phyloP scores from a whole-genome alignment of 805 yeast species.

The Kurtzmaniella cleridarum region DNA sequence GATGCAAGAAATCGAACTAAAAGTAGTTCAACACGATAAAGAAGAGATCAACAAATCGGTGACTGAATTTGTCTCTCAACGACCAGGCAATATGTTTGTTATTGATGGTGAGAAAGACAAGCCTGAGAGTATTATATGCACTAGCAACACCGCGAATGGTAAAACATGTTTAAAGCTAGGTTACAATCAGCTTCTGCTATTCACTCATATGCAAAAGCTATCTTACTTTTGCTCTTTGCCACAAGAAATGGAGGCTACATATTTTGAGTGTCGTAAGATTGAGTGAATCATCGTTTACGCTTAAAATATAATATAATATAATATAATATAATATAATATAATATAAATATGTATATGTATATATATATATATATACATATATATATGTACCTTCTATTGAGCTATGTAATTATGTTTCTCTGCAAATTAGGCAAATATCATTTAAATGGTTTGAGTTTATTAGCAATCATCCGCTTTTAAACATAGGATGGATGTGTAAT shows the following conservation, averaged over 20 bases:
- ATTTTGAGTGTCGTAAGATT: slow-evolving; percentile 47
- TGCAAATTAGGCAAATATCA: not conserved
- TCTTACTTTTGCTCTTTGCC: slow-evolving; percentile 49
- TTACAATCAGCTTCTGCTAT: slow-evolving; percentile 35
- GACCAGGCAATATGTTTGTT: slow-evolving; percentile 30
- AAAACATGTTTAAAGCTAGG: slow-evolving; percentile 43
- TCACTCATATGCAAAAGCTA: slow-evolving; percentile 44
- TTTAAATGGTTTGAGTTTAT: not conserved
- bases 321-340: not conserved
- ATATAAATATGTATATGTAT: no score
- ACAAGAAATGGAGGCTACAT: slow-evolving; percentile 43
- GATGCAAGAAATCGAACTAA: slow-evolving; percentile 6
- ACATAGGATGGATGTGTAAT: no score
- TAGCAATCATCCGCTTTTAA: not conserved
- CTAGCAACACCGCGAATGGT: slow-evolving; percentile 38
- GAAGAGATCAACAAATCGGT: slow-evolving; percentile 18
- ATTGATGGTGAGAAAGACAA: slow-evolving; percentile 38
- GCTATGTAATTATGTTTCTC: not conserved
- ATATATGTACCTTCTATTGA: no score
- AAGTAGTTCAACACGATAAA: slow-evolving; percentile 4
- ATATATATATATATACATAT: no score
- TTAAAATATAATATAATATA: not conserved
- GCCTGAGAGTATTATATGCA: slow-evolving; percentile 41
- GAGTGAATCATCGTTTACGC: not conserved
- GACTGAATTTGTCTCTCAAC: slow-evolving; percentile 21